These are phyloP conservation scores for Sarocladiaceae sp. DNA, from an alignment of 2,329 filamentous ascomycete species.

Conservation along the genomic window DNA sequence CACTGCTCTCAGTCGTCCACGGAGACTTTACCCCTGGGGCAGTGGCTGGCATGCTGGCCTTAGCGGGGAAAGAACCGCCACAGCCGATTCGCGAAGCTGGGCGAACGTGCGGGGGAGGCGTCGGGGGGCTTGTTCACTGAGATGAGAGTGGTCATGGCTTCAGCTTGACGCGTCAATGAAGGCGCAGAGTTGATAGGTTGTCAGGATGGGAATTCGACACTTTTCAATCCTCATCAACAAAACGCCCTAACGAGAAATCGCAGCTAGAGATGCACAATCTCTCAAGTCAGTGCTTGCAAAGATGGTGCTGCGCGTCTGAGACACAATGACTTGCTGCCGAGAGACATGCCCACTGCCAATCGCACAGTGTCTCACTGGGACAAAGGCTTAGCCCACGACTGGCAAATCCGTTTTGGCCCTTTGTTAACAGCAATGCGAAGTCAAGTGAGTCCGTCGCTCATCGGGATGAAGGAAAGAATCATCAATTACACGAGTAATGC, in stretches of 20 bases:
- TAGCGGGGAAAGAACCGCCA: background rate
- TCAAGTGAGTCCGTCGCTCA: too few relatives aligned
- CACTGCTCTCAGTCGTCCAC: too few relatives aligned
- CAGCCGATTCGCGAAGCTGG: background rate
- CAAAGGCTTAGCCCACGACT: too few relatives aligned
- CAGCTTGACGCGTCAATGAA: background rate
- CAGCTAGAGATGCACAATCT: background rate
- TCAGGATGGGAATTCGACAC: too few relatives aligned
- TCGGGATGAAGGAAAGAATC: too few relatives aligned
- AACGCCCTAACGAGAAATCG: too few relatives aligned
- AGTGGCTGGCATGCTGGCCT: background rate
- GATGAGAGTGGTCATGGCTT: background rate
- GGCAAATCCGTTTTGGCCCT: too few relatives aligned
- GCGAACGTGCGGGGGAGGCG: conserved; percentile 2
- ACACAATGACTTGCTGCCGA: background rate
- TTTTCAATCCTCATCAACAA: too few relatives aligned
- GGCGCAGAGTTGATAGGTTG: background rate
- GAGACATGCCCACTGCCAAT: background rate
- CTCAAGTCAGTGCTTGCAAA: background rate
- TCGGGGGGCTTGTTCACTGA: background rate
- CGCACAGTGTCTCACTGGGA: background rate
- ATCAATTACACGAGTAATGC: too few relatives aligned
- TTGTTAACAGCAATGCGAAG: too few relatives aligned
- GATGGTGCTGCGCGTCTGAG: background rate
- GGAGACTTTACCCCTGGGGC: too few relatives aligned